Evolutionary conservation across 129 eudicot genomes (phyloP), one percentile per base, ranked within the genome.

Genomic region (Heracleum sosnowskyi): DNA sequence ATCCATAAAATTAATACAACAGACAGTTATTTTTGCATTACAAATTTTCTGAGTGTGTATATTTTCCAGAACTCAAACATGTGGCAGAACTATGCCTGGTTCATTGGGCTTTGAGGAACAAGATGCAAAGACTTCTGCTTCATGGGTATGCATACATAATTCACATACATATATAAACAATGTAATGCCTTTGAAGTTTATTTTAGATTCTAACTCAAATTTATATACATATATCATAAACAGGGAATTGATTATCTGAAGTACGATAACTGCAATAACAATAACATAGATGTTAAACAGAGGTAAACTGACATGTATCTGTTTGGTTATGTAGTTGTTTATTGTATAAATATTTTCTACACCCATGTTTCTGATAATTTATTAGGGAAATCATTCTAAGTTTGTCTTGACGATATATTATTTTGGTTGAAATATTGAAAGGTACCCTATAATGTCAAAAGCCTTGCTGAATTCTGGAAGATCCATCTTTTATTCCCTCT

Each of bases 121-220:
- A 39, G 98, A 94, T 70, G 98, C 98, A 2, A 94, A 88, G 62
- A 94, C 98, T 40, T 94, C 91, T 75, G 97, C 98, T 42, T 91
- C 98, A 42, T 94, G 98, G 98, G 98, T 91, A 81, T 78, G 49
- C 20, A 55, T 20, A 37, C 24, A n/a, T 66, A 10, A 74, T 4
- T 29, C 13, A 44, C 16, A 1, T 13, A 8, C 11, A 20, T 2
- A 36, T n/a, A n/a, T n/a, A 40, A 18, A 70, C 12, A 40, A 71
- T 7, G n/a, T 39, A 39, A 7, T 36, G 10, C 39, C 1, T 20
- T 17, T 11, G 39, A 11, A 22, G 31, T 10, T 9, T 4, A 20
- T 20, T 5, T 10, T 37, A 6, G 0, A 20, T 13, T 66, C n/a
- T n/a, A n/a, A n/a, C n/a, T n/a, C 34, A 5, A 28, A 68, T 1